A percentile compares a stretch with the other conserved stretches of the same genome.
Conservation (phyloP, 306 rosid species). For the Cucurbita moschata region DNA sequence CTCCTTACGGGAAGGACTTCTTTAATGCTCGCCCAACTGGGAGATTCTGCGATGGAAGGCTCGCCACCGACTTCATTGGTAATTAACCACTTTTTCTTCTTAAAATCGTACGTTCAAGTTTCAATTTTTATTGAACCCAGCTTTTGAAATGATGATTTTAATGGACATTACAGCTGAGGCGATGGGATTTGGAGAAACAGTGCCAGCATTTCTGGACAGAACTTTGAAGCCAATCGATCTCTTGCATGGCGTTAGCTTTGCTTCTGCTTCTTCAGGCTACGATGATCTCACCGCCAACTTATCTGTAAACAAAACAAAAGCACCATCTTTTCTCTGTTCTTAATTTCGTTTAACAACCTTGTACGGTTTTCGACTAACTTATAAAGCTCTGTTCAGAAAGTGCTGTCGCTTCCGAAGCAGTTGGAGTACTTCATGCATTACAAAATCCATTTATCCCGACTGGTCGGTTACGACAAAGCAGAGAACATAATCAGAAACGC, state of each 20-base stretch:
- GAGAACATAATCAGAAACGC: conserved; percentile 34
- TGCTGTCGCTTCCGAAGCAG: conserved; percentile 36
- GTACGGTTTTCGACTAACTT: not conserved
- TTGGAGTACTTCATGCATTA: conserved; percentile 52
- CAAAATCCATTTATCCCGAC: conserved; percentile 28
- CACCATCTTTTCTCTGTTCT: not conserved
- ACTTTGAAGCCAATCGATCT: conserved; percentile 31
- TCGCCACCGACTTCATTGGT: conserved; percentile 68
- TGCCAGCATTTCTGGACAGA: conserved; percentile 65
- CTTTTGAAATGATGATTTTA: not conserved
- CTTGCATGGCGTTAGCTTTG: conserved; percentile 62
- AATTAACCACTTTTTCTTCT: not conserved
- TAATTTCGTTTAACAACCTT: not conserved
- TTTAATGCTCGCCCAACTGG: conserved; percentile 47
- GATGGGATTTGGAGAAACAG: conserved; percentile 28
- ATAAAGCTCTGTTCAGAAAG: conserved; percentile 25
- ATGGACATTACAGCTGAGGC: conserved; percentile 41
- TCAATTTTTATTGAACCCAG: too few relatives aligned
- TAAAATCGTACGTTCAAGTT: too few relatives aligned
- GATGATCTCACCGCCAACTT: conserved; percentile 62
- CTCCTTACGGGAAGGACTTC: conserved; percentile 62
- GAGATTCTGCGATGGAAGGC: conserved; percentile 55
- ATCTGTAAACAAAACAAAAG: conserved; percentile 16
- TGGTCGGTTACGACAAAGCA: conserved; percentile 30
- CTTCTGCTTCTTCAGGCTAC: conserved; percentile 70